These are phyloP conservation scores for Talaromyces atroroseus DNA, from an alignment of 2,329 filamentous ascomycete species.

Conservation along the genomic window DNA sequence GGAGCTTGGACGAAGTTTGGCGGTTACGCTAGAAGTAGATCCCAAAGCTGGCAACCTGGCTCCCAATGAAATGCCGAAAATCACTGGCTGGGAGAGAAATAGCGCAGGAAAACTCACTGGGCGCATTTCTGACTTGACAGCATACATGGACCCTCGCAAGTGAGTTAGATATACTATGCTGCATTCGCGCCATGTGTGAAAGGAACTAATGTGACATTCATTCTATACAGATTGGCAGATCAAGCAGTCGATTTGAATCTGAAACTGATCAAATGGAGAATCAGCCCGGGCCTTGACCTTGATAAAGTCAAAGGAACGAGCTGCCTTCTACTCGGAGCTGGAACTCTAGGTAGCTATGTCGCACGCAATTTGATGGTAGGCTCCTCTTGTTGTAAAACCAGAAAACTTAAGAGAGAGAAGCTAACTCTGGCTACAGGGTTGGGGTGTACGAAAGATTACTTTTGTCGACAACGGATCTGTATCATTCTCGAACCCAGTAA, in stretches of 20 bases:
- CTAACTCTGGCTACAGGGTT: conserved; percentile 50
- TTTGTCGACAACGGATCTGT: conserved; percentile 92
- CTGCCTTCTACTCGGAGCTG: conserved; percentile 85
- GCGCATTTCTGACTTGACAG: conserved; percentile 73
- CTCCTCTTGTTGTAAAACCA: neutral
- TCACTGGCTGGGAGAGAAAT: conserved; percentile 92
- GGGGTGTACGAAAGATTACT: conserved; percentile 92
- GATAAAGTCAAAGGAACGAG: conserved; percentile 84
- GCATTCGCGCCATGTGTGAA: neutral
- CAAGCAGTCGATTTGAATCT: conserved; percentile 94
- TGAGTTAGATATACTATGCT: conserved; percentile 19
- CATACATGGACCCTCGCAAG: conserved; percentile 85
- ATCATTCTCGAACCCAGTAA: conserved; percentile 93
- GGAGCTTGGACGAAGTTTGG: conserved; percentile 74
- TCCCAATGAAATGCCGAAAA: conserved; percentile 64
- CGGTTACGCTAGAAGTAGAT: conserved; percentile 57
- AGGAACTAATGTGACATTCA: neutral
- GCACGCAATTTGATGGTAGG: conserved; percentile 72
- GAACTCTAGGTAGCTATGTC: conserved; percentile 90
- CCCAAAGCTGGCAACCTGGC: conserved; percentile 17
- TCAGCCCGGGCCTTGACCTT: conserved; percentile 80
- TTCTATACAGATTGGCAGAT: conserved; percentile 60
- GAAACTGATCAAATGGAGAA: conserved; percentile 98
- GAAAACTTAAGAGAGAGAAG: neutral
- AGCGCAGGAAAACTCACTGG: conserved; percentile 70